Evolutionary conservation across 805 yeast genomes (phyloP).

Genomic region (Candida quercuum): DNA sequence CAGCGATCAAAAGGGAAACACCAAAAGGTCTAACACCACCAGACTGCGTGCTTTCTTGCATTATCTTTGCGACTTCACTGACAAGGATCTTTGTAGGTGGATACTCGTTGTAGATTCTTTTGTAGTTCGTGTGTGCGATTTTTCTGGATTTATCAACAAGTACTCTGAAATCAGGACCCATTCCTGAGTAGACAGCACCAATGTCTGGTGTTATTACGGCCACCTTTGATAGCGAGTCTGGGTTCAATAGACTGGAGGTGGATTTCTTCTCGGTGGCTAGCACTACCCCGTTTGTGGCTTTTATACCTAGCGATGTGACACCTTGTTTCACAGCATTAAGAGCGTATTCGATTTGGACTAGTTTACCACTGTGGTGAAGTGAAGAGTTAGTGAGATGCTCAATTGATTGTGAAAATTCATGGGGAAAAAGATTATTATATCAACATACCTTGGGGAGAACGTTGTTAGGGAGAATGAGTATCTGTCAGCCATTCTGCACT

Average conservation of each 20-base stretch:
- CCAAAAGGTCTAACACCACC: slow-evolving; percentile 99
- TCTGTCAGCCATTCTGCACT: slow-evolving; percentile 80
- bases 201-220: slow-evolving; percentile 87
- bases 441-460: slow-evolving; percentile 82
- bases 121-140: slow-evolving; percentile 87
- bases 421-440: neutral
- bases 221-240: slow-evolving; percentile 72
- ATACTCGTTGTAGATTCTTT: slow-evolving; percentile 90
- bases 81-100: slow-evolving; percentile 95
- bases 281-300: slow-evolving; percentile 92
- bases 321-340: slow-evolving; percentile 97
- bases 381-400: slow-evolving; percentile 8
- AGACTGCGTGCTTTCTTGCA: slow-evolving; percentile 98
- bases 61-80: slow-evolving; percentile 89
- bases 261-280: slow-evolving; percentile 95
- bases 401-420: no score
- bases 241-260: slow-evolving; percentile 68
- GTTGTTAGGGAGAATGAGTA: slow-evolving; percentile 96
- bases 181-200: slow-evolving; percentile 95
- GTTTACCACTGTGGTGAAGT: slow-evolving; percentile 67
- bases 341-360: slow-evolving; percentile 97
- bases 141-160: slow-evolving; percentile 91
- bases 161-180: slow-evolving; percentile 98
- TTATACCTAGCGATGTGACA: slow-evolving; percentile 92
- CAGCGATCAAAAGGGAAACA: slow-evolving; percentile 90